Evolutionary conservation across 83 land plant genomes (phyloP).

Genomic region (Thuja plicata): DNA sequence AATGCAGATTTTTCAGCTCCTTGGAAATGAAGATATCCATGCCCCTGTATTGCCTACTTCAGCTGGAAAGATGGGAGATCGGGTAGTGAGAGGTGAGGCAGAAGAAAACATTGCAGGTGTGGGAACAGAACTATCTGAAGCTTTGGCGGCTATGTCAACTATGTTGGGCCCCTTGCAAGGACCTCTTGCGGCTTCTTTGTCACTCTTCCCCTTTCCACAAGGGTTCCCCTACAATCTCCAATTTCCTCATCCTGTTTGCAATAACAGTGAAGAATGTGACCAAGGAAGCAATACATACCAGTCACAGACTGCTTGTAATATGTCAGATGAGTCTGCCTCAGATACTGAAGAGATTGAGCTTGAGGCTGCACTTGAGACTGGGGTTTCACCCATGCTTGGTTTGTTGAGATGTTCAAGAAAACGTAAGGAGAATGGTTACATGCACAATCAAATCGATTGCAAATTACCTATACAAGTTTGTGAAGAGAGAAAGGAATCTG

Average conservation of each 20-base stretch:
- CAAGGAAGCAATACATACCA: not conserved
- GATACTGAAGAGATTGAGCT: slow-evolving; percentile 30
- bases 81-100: slow-evolving; percentile 25
- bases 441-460: slow-evolving; percentile 29
- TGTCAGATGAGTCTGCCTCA: slow-evolving; percentile 29
- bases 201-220: not conserved
- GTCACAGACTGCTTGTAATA: slow-evolving; percentile 18
- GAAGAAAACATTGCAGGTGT: no score
- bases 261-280: not conserved
- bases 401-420: slow-evolving; percentile 18
- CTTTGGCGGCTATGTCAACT: not conserved
- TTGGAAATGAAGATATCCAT: slow-evolving; percentile 24
- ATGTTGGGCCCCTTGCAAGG: not conserved
- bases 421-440: slow-evolving; percentile 21
- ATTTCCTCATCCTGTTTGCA: not conserved
- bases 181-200: not conserved
- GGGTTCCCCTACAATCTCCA: no score
- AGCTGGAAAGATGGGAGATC: slow-evolving; percentile 31
- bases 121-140: not conserved
- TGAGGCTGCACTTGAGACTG: slow-evolving; percentile 38
- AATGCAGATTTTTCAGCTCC: slow-evolving; percentile 57
- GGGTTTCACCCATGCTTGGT: slow-evolving; percentile 10
- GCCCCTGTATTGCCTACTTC: slow-evolving; percentile 5
- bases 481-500: no score
- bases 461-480: slow-evolving; percentile 16